A percentile compares a stretch with the other conserved stretches of the same genome.
These are phyloP conservation scores for Nissolia schottii DNA, from an alignment of 306 rosid species.

Conservation along the genomic window DNA sequence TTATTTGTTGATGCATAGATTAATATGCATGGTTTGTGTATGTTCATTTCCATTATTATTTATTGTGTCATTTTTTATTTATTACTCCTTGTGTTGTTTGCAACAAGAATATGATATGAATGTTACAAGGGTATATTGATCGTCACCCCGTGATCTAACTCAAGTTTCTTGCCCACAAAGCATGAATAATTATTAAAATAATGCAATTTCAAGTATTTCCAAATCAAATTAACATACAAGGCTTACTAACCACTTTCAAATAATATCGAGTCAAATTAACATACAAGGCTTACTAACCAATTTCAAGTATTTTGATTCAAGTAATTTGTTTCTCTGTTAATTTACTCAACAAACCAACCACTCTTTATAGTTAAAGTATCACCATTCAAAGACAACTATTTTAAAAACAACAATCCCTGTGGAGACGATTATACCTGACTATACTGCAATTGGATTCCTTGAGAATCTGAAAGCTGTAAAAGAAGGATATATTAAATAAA, in stretches of 20 bases:
- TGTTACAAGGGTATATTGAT: too few species aligned
- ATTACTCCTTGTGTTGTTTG: neutral
- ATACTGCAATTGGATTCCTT: too few species aligned
- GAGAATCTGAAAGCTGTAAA: too few species aligned
- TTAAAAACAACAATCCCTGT: too few species aligned
- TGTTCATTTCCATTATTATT: neutral
- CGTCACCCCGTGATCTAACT: neutral
- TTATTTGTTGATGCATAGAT: neutral
- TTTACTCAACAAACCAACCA: too few species aligned
- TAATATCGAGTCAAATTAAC: neutral
- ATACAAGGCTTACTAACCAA: neutral
- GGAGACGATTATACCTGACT: too few species aligned
- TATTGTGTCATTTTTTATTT: neutral
- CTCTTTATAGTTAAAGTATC: too few species aligned
- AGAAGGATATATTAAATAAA: too few species aligned
- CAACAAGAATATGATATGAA: neutral
- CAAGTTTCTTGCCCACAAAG: neutral
- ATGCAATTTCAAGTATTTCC: neutral
- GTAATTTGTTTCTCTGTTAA: too few species aligned
- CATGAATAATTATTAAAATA: too few species aligned
- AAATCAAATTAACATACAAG: neutral
- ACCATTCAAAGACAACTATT: too few species aligned
- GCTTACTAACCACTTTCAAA: neutral
- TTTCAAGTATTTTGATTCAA: too few species aligned
- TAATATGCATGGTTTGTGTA: neutral